Evolutionary conservation across 345 rosid genomes (phyloP).

Genomic region (Nephelium lappaceum): DNA sequence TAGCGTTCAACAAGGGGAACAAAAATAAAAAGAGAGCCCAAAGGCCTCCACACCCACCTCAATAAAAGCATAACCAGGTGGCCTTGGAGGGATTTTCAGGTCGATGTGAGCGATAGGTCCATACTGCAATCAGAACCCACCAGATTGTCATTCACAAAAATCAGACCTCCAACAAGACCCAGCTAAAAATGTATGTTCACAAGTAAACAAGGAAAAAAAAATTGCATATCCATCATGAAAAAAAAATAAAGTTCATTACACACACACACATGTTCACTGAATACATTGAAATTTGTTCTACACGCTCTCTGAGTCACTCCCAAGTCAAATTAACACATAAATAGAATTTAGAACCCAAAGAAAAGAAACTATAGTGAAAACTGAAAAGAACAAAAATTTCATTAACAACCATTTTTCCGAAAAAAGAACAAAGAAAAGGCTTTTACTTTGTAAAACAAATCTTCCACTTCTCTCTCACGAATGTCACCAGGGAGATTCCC

Average conservation of each 20-base stretch:
- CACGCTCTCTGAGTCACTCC: not conserved
- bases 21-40: not conserved
- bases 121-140: constrained; percentile 54
- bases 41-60: constrained; percentile 52
- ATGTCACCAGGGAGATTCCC: constrained; percentile 99
- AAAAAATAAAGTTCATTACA: not conserved
- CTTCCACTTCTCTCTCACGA: constrained; percentile 96
- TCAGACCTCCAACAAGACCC: not conserved
- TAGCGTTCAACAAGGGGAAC: not conserved
- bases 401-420: not conserved
- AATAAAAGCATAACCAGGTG: constrained; percentile 99
- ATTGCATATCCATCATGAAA: not conserved
- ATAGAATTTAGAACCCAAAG: not conserved
- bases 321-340: not conserved
- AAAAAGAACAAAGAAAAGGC: not conserved
- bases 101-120: constrained; percentile 89
- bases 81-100: constrained; percentile 96
- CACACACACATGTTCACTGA: not conserved
- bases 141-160: not conserved
- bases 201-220: not conserved
- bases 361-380: not conserved
- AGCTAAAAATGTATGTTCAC: not conserved
- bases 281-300: not conserved
- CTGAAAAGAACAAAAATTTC: not conserved
- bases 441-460: constrained; percentile 88